phyloP scores from a whole-genome alignment of 1,139 yeast species.

The Nakaseomyces delphensis region DNA sequence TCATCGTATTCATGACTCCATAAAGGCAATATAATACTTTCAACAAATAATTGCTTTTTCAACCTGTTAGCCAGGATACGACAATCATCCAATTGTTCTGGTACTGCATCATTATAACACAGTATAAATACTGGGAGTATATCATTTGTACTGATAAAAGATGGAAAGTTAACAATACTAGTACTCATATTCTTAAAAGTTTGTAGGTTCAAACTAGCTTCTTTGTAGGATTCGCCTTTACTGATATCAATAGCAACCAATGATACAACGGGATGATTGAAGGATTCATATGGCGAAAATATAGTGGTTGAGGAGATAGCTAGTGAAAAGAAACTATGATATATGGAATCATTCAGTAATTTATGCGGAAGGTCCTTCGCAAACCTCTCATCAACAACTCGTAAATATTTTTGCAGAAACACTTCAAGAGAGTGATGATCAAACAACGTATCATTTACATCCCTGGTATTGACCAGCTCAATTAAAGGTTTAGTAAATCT shows the following conservation, averaged over 20 bases:
- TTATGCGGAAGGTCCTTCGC: slow-evolving; percentile 18
- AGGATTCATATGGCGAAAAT: slow-evolving; percentile 75
- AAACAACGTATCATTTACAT: slow-evolving; percentile 25
- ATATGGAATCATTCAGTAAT: slow-evolving; percentile 40
- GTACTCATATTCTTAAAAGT: slow-evolving; percentile 37
- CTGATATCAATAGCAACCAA: slow-evolving; percentile 47
- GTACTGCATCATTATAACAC: slow-evolving; percentile 26
- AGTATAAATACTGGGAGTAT: slow-evolving; percentile 39
- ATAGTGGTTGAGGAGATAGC: slow-evolving; percentile 49
- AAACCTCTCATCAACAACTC: slow-evolving; percentile 30
- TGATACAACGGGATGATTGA: slow-evolving; percentile 82
- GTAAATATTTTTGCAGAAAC: slow-evolving; percentile 29
- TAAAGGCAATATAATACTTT: slow-evolving; percentile 30
- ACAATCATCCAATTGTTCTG: slow-evolving; percentile 27
- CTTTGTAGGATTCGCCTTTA: slow-evolving; percentile 34
- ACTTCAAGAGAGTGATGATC: slow-evolving; percentile 32
- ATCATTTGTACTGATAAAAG: slow-evolving; percentile 51
- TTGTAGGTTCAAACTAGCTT: slow-evolving; percentile 47
- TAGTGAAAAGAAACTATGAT: slow-evolving; percentile 50
- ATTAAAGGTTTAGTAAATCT: slow-evolving; percentile 40
- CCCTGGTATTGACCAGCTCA: slow-evolving; percentile 28
- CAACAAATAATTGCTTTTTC: slow-evolving; percentile 34
- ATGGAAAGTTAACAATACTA: slow-evolving; percentile 38
- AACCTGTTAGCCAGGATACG: slow-evolving; percentile 29
- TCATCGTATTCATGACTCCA: slow-evolving; percentile 21